These are phyloP conservation scores for Scopulariopsis brevicaulis DNA, from an alignment of 2,329 filamentous ascomycete genomes.

Conservation along the genomic window DNA sequence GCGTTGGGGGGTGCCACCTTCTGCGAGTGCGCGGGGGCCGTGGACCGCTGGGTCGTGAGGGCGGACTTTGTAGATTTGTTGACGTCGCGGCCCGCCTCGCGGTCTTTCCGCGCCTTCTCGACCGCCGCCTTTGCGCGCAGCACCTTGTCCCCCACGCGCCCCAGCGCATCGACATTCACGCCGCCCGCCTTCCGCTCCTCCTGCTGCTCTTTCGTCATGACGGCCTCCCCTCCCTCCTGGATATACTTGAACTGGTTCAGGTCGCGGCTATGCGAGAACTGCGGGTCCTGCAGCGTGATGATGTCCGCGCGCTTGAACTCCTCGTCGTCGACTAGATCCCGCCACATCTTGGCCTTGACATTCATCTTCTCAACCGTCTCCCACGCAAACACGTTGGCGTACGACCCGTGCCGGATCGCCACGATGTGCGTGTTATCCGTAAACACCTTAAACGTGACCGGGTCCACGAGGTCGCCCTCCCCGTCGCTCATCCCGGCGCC, in stretches of 20 bases:
- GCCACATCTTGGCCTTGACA: constrained; percentile 94
- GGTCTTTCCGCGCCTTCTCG: constrained; percentile 73
- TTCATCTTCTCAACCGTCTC: constrained; percentile 94
- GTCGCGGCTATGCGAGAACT: constrained; percentile 74
- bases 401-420: constrained; percentile 65
- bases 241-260: constrained; percentile 83
- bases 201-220: constrained; percentile 59
- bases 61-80: constrained; percentile 21
- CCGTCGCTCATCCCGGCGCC: constrained; percentile 36
- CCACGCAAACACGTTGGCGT: constrained; percentile 93
- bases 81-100: constrained; percentile 47
- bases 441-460: constrained; percentile 93
- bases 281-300: constrained; percentile 91
- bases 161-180: constrained; percentile 72
- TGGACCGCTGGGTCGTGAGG: neutral
- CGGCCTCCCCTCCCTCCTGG: constrained; percentile 64
- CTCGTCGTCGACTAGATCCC: constrained; percentile 75
- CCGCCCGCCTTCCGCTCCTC: constrained; percentile 52
- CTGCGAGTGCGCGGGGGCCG: constrained; percentile 10
- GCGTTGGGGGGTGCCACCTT: constrained; percentile 68
- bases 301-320: constrained; percentile 86
- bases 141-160: constrained; percentile 70
- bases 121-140: constrained; percentile 86
- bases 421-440: constrained; percentile 98
- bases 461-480: constrained; percentile 79